Conservation (phyloP, 1,284 basidiomycete species). For the Ganoderma meredithae region DNA sequence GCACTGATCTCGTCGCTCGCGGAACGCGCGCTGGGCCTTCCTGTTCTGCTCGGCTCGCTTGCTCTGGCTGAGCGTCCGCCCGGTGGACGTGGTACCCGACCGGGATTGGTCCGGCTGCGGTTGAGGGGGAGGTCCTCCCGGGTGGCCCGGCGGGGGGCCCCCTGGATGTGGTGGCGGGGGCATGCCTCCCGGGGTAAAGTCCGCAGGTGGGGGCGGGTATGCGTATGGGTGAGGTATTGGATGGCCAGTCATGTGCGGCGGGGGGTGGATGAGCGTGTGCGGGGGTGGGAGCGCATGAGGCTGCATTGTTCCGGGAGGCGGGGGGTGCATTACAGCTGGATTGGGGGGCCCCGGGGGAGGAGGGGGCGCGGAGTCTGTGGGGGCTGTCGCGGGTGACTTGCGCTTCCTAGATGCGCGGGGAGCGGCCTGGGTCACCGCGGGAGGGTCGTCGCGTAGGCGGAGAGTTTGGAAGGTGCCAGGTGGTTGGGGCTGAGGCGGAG, state of each 20-base stretch:
- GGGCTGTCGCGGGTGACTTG: conserved; percentile 44
- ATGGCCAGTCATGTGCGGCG: conserved; percentile 34
- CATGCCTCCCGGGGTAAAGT: conserved; percentile 62
- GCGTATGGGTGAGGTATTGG: conserved; percentile 27
- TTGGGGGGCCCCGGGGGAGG: conserved; percentile 37
- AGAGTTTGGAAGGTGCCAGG: conserved; percentile 56
- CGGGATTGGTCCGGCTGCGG: conserved; percentile 42
- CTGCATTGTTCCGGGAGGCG: conserved; percentile 43
- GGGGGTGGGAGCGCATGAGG: conserved; percentile 40
- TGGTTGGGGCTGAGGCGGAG: conserved; percentile 43
- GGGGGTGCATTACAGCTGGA: conserved; percentile 45
- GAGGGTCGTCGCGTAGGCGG: conserved; percentile 68
- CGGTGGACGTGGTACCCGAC: conserved; percentile 44
- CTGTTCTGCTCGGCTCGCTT: conserved; percentile 89
- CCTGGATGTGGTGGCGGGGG: conserved; percentile 46
- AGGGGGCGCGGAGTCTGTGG: conserved; percentile 49
- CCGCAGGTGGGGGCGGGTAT: conserved; percentile 39
- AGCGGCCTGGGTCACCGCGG: conserved; percentile 43
- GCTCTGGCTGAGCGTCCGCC: conserved; percentile 71
- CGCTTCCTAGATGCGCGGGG: conserved; percentile 46
- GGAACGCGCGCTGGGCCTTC: conserved; percentile 85
- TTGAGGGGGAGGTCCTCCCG: conserved; percentile 33
- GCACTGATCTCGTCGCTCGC: conserved; percentile 84
- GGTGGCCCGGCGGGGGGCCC: conserved; percentile 33
- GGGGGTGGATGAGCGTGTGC: conserved; percentile 39